Conservation (phyloP, 371 early-diverging fungal species). For the Conidiobolus coronatus region DNA sequence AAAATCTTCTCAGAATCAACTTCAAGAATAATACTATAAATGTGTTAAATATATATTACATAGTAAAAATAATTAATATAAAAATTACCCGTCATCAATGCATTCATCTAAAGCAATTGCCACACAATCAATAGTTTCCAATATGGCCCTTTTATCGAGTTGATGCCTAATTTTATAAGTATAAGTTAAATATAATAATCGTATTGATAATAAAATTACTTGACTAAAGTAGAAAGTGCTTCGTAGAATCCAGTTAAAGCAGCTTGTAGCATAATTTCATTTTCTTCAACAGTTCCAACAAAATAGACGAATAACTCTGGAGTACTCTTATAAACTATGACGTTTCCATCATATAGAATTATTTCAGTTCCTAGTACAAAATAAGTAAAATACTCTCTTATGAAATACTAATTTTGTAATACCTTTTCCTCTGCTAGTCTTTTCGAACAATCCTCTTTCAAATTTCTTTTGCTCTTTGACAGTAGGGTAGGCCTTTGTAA, state of each 20-base stretch:
- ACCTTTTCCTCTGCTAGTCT: slow-evolving; percentile 52
- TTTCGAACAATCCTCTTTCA: slow-evolving; percentile 77
- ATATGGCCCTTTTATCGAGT: slow-evolving; percentile 70
- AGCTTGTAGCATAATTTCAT: slow-evolving; percentile 66
- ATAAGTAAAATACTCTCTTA: neutral
- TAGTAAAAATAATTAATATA: neutral
- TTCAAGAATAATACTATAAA: slow-evolving; percentile 54
- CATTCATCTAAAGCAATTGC: slow-evolving; percentile 84
- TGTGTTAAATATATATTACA: neutral
- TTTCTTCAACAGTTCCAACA: slow-evolving; percentile 78
- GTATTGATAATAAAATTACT: slow-evolving; percentile 17
- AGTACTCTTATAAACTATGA: slow-evolving; percentile 62
- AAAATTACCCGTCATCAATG: slow-evolving; percentile 76
- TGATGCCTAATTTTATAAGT: slow-evolving; percentile 29
- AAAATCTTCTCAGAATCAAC: slow-evolving; percentile 73
- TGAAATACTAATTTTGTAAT: slow-evolving; percentile 1
- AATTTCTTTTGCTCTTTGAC: slow-evolving; percentile 75
- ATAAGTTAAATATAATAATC: neutral
- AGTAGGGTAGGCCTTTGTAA: slow-evolving; percentile 19
- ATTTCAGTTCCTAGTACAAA: slow-evolving; percentile 36
- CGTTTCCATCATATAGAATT: slow-evolving; percentile 71
- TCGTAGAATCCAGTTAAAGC: slow-evolving; percentile 67
- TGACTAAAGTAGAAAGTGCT: slow-evolving; percentile 57
- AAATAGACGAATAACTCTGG: slow-evolving; percentile 79
- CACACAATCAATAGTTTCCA: slow-evolving; percentile 79